Evolutionary conservation across 2,329 filamentous ascomycete genomes (phyloP), one percentile per base, ranked within the genome.

Genomic region (Ascochyta lentis): DNA sequence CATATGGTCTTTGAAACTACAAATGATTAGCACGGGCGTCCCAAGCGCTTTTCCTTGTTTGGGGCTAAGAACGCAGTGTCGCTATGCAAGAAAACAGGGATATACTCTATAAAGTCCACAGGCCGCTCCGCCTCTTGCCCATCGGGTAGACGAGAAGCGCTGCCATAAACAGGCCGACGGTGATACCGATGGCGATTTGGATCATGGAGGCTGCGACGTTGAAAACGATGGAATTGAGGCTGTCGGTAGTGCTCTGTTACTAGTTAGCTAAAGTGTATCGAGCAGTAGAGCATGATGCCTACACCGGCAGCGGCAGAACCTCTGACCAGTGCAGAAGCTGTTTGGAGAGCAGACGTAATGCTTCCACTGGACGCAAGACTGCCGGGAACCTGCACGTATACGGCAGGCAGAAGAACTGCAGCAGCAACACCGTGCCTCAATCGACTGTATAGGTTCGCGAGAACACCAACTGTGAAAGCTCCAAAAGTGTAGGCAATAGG

Each of bases 401-500:
- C 68, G 15, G 69, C 69, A 24, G 69, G 69, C 9, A 72, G 55
- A 8, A 72, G 65, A 5, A 72, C 69, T 13, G 69, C 67, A 35
- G 69, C 69, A 13, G 69, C 81, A 15, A 83, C 74, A 48, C 84
- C 79, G 7, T 82, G 79, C 12, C 86, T 84, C 10, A 87, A 69
- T 4, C 90, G 84, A 23, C 87, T 89, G 77, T 94, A 94, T 3
- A 92, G 69, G 64, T 95, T 95, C 1, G 90, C 90, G 48, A 92
- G 77, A 24, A 92, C 83, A 8, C 91, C 91, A 13, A 95, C 85
- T 1, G 86, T 84, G 50, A 95, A 83, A 0, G 91, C 90, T 34
- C 89, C 89, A 6, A 94, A 81, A 35, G 90, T 90, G 73, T 89
- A 91, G 34, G 88, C 86, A 23, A 95, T 86, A 56, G 92, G 89